Evolutionary conservation across 208 protist species (phyloP), one percentile per base, ranked within the genome.

Genomic region (Crithidia bombi): DNA sequence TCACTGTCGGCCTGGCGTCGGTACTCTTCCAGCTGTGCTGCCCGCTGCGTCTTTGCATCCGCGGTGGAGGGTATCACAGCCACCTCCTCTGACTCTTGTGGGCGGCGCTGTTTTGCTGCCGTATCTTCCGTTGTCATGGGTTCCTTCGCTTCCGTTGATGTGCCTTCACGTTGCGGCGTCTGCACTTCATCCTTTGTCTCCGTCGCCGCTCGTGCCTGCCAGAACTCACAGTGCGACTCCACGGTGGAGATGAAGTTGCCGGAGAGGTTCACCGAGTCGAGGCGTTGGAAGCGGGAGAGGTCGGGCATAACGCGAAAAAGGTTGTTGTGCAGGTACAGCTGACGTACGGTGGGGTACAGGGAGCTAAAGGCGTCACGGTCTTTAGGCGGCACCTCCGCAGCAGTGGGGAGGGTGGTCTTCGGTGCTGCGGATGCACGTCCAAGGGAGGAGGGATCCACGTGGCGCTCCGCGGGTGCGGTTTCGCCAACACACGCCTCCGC

Each of bases 241-340:
- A 97, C 71, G 0, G 57, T 43, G 35, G 70, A 56, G 55, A 98
- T 85, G 64, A 92, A 91, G 71, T 98, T 98, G 52, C 87, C 81
- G 2, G 87, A 81, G 19, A 98, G 57, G 69, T 98, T 98, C 0
- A 98, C 65, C 21, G 91, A 69, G 64, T 97, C 78, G 0, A 98
- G 79, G 0, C 90, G 76, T 56, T 89, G 69, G 56, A 98, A 95
- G 15, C 79, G 75, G 30, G 86, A 81, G 4, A 98, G 65, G 66
- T 95, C 85, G 3, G 95, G 91, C 80, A 98, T 98, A 10, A 57
- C 54, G 6, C 75, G 56, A 21, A 98, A 89, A 11, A 85, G 25
- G 59, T 98, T 98, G 63, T 98, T 91, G 65, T 98, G 94, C 15
- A 98, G 63, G 74, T 97, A 98, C 19, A 98, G 68, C 69, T 95